These are phyloP conservation scores for Diaporthe aspalathi DNA, from an alignment of 2,329 filamentous ascomycete genomes.

Conservation along the genomic window DNA sequence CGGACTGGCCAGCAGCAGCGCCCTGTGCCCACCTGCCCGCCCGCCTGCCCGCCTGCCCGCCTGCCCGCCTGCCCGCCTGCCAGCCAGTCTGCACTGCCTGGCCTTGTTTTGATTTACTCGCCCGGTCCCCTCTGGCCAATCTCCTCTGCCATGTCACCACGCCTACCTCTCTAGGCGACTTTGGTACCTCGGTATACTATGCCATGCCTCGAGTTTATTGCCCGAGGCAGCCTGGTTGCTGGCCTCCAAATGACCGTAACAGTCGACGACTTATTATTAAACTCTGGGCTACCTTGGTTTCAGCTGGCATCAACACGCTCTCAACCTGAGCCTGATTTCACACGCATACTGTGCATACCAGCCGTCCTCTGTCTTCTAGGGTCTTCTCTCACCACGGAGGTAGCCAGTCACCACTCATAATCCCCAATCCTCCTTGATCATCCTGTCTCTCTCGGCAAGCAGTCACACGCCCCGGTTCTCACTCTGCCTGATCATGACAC, in stretches of 20 bases:
- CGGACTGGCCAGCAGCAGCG: neutral
- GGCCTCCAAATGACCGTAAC: constrained; percentile 3
- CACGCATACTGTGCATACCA: neutral
- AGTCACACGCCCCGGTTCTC: neutral
- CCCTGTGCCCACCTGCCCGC: neutral
- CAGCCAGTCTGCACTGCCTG: neutral
- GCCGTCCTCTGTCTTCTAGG: neutral
- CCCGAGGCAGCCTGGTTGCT: constrained; percentile 18
- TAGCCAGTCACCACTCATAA: neutral
- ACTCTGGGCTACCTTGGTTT: constrained; percentile 29
- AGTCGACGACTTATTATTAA: neutral
- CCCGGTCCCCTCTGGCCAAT: neutral
- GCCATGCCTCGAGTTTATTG: constrained; percentile 26
- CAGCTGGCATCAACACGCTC: constrained; percentile 25
- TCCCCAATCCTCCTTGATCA: neutral
- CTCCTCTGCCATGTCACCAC: neutral
- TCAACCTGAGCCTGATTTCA: constrained; percentile 7
- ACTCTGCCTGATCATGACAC: neutral
- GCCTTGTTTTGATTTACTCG: neutral
- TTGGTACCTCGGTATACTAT: neutral
- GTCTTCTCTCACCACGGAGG: neutral
- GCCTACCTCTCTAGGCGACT: neutral
- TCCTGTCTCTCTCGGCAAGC: constrained; percentile 4
- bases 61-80: constrained; percentile 8
- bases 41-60: constrained; percentile 3